Conservation (phyloP, 768 basidiomycete genomes). For the Chiua virens region DNA sequence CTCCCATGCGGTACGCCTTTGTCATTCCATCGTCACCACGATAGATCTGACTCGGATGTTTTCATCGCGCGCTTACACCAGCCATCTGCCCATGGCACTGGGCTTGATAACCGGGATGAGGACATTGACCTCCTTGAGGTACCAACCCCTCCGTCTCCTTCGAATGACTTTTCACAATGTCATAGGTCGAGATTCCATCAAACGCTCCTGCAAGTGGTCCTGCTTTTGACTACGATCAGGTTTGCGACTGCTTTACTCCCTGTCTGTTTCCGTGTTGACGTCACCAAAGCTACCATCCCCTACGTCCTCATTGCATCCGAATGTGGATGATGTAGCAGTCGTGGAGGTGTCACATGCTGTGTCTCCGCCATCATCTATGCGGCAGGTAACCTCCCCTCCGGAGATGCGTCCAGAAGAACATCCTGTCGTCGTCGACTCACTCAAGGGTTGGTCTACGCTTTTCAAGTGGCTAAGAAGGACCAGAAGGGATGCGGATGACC, state of each 20-base stretch:
- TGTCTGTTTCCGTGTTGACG: background rate
- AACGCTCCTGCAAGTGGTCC: background rate
- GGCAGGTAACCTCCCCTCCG: too few relatives aligned
- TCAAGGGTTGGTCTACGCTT: too few relatives aligned
- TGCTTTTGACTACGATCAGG: background rate
- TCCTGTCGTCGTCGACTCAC: too few relatives aligned
- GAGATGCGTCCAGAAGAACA: too few relatives aligned
- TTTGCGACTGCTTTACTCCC: background rate
- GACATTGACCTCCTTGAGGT: slow-evolving; percentile 1
- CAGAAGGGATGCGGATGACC: too few relatives aligned
- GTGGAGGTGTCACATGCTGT: too few relatives aligned
- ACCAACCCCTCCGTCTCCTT: background rate
- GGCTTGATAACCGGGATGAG: background rate
- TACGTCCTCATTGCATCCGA: background rate
- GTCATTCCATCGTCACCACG: background rate
- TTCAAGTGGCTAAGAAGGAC: too few relatives aligned
- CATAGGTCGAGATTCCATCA: background rate
- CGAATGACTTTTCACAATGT: background rate
- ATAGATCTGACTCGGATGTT: too few relatives aligned
- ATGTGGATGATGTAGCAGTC: too few relatives aligned
- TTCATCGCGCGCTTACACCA: too few relatives aligned
- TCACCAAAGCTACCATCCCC: background rate
- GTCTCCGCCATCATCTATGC: too few relatives aligned
- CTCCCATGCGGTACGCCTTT: background rate
- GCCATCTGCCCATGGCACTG: too few relatives aligned